A percentile compares a stretch with the other conserved stretches of the same genome.
These are phyloP conservation scores for Parvularia atlantis DNA, from an alignment of 78 protist species.

Conservation along the genomic window DNA sequence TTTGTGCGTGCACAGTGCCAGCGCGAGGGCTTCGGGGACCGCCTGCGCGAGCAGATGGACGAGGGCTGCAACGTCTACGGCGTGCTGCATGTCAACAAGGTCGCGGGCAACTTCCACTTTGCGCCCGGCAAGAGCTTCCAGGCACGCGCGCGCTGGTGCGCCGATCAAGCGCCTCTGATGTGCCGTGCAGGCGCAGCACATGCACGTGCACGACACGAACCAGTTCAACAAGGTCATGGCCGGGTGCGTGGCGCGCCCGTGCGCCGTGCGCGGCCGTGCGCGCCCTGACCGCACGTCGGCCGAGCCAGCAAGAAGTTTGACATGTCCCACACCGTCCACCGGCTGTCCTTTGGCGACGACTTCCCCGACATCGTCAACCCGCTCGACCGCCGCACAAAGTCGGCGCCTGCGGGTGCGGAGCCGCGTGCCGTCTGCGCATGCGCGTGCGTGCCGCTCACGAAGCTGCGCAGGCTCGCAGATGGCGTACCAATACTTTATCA, in stretches of 20 bases:
- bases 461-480: slow-evolving; percentile 17
- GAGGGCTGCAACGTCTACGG: slow-evolving; percentile 83
- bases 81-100: slow-evolving; percentile 52
- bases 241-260: not conserved
- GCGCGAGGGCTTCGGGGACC: slow-evolving; percentile 10
- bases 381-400: slow-evolving; percentile 42
- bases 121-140: slow-evolving; percentile 70
- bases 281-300: too few relatives aligned
- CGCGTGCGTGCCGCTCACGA: too few relatives aligned
- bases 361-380: slow-evolving; percentile 83
- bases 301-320: slow-evolving; percentile 34
- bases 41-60: not conserved
- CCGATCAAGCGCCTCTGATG: too few relatives aligned
- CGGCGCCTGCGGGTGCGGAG: too few relatives aligned
- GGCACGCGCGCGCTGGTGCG: too few relatives aligned
- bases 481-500: slow-evolving; percentile 80
- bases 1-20: not conserved
- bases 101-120: slow-evolving; percentile 85
- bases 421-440: too few relatives aligned
- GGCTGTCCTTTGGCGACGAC: slow-evolving; percentile 65
- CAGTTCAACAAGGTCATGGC: slow-evolving; percentile 11
- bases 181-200: slow-evolving; percentile 35
- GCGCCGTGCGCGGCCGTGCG: too few relatives aligned
- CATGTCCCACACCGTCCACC: slow-evolving; percentile 58
- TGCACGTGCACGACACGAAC: slow-evolving; percentile 63